phyloP scores from a whole-genome alignment of 805 yeast species.

The Lachancea thermotolerans region DNA sequence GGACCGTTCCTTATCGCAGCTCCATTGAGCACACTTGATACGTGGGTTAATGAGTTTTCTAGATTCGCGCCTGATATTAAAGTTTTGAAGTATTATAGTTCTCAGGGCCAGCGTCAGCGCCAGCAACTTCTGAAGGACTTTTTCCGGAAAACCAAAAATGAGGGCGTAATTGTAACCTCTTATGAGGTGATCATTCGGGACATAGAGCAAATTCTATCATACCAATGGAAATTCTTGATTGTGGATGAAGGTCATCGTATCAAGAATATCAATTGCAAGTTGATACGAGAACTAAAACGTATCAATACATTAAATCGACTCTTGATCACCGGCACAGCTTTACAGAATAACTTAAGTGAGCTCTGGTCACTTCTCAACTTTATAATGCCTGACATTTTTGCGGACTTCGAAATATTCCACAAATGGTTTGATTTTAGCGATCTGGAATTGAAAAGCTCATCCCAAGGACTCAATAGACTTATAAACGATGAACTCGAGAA shows the following conservation, averaged over 20 bases:
- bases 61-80: conserved; percentile 67
- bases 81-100: conserved; percentile 58
- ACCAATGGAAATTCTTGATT: conserved; percentile 73
- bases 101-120: conserved; percentile 39
- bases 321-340: conserved; percentile 90
- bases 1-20: conserved; percentile 79
- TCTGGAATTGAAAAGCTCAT: conserved; percentile 30
- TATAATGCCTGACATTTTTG: conserved; percentile 86
- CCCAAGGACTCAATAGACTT: conserved; percentile 32
- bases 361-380: conserved; percentile 90
- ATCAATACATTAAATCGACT: conserved; percentile 64
- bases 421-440: conserved; percentile 88
- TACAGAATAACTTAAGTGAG: conserved; percentile 85
- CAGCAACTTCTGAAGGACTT: conserved; percentile 33
- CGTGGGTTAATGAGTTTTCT: conserved; percentile 72
- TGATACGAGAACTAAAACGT: conserved; percentile 65
- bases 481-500: conserved; percentile 54
- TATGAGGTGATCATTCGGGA: conserved; percentile 78
- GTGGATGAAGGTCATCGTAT: conserved; percentile 96
- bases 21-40: conserved; percentile 77
- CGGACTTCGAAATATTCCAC: conserved; percentile 82
- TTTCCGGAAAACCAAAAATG: conserved; percentile 32
- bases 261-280: conserved; percentile 73
- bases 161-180: conserved; percentile 64
- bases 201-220: conserved; percentile 42